Percentiles rank a stretch among this genome's conserved stretches.
These are phyloP conservation scores for Paramecium octaurelia DNA, from an alignment of 73 alveolate genomes.

Conservation along the genomic window DNA sequence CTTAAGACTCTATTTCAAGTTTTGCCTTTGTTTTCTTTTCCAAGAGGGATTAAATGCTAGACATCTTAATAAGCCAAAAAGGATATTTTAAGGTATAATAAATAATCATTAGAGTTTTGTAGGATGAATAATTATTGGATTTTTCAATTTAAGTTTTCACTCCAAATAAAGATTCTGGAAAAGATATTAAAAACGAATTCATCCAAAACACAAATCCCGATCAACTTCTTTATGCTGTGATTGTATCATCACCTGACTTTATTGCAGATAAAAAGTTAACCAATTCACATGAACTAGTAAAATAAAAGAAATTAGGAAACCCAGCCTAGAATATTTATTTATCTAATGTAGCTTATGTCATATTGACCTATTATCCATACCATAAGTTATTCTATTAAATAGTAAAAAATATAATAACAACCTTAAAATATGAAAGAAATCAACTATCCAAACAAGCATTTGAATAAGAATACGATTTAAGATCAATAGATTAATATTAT, in stretches of 20 bases:
- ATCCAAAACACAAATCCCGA: neutral
- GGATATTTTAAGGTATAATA: neutral
- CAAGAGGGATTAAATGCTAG: neutral
- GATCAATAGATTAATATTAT: neutral
- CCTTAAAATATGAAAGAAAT: neutral
- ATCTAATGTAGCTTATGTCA: neutral
- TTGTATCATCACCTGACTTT: neutral
- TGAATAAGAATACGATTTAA: neutral
- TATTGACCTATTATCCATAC: slow-evolving; percentile 3
- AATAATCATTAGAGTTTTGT: neutral
- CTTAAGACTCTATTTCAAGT: neutral
- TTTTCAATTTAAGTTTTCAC: slow-evolving; percentile 19
- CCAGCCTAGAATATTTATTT: neutral
- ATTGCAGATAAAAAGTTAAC: slow-evolving; percentile 4
- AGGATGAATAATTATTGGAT: neutral
- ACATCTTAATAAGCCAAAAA: neutral
- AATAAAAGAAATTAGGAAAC: neutral
- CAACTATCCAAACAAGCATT: neutral
- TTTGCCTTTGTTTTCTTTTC: neutral
- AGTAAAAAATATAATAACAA: neutral
- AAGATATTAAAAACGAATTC: neutral
- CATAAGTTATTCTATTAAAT: neutral
- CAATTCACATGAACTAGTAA: neutral
- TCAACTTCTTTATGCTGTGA: neutral
- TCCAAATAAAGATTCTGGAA: slow-evolving; percentile 1